Base-by-base conservation (phyloP, 768 basidiomycete genomes). In the Pleurotus tuber-regium region DNA sequence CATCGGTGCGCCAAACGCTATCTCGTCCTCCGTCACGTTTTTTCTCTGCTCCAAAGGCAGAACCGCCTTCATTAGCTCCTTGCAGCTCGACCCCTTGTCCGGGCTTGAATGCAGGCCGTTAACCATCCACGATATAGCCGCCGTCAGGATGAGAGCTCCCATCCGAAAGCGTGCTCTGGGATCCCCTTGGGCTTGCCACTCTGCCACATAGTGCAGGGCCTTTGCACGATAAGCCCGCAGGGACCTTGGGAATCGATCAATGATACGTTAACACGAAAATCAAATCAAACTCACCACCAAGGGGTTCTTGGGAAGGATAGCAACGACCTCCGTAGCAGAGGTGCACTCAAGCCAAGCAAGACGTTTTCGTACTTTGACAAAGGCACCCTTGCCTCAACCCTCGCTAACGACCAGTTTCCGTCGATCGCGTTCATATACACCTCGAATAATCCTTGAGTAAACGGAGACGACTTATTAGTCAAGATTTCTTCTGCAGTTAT, bases 301-400 rank as follows among this genome's bases (percentile, higher is more conserved):
- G 35, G 43, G 12, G 49, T 43, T 1, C 26, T 11, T 10, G 18
- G 8, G 43, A 67, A 54, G 0, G 44, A 23, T 1, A 66, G 19
- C 9, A 65, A 40, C 2, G 53, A 57, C 2, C 24, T 18, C 3
- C 41, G 9, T 12, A 54, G 10, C 2, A 53, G 23, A 2, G 41
- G 2, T 10, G 4, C 3, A 2, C 9, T 14, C 19, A 55, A 26
- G 24, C 44, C 30, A 3, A 50, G 11, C 30, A 66, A 50, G 19
- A 59, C 53, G 0, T 1, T 18, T 3, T 23, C 5, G 0, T 52
- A 56, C 36, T 54, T 40, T 3, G 29, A 21, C 3, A 63, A 9
- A 4, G 65, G 65, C 1, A 68, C 52, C 1, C 70, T 57, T 5
- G 67, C 47, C 41, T 71, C 67, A 0, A 66, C 19, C 1, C 64